Base-by-base conservation (phyloP, 1,139 yeast genomes). In the Zygoascus sp. region DNA sequence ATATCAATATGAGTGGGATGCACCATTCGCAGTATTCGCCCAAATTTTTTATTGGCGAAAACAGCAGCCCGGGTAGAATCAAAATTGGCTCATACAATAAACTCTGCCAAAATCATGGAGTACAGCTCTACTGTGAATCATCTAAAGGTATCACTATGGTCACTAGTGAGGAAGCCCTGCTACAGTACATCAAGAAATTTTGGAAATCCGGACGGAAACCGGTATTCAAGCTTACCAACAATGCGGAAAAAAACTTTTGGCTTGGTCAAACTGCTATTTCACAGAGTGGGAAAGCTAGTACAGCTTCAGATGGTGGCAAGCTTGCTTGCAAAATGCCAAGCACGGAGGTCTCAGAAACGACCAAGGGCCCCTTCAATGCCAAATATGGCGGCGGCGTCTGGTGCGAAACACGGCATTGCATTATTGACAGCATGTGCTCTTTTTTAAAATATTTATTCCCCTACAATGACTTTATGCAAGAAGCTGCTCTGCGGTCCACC, bases 151-250 rank as follows among this genome's bases (percentile, higher is more conserved):
- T 16, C 2, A 20, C 39, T n/a, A 28, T 45, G 9, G 32, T 44
- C 5, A n/a, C 35, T 6, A 27, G 32, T 11, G 50, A 47, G 20
- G 34, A 44, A 15, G 40, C 32, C 15, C 32, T 47, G 10, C 28
- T 42, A 16, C 21, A 32, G 34, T 25, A 43, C 11, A 30, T 44
- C 8, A 30, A 34, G 6, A 35, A 35, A n/a, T 27, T 38, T 15
- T 20, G 10, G 32, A 11, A 32, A 1, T 32, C 16, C 10, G 32
- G 45, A 5, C 8, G 19, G 17, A 27, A 40, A 28, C 50, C 50
- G 3, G 39, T 40, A 11, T 36, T 47, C 39, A 20, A 32, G n/a
- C 23, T 39, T 28, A 42, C 47, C n/a, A 45, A 43, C 16, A 43
- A 44, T 20, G 47, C 50, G 9, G 32, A 39, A 10, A 30, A 27